Evolutionary conservation across 306 rosid genomes (phyloP), one percentile per base, ranked within the genome.

Genomic region (Corylus avellana): DNA sequence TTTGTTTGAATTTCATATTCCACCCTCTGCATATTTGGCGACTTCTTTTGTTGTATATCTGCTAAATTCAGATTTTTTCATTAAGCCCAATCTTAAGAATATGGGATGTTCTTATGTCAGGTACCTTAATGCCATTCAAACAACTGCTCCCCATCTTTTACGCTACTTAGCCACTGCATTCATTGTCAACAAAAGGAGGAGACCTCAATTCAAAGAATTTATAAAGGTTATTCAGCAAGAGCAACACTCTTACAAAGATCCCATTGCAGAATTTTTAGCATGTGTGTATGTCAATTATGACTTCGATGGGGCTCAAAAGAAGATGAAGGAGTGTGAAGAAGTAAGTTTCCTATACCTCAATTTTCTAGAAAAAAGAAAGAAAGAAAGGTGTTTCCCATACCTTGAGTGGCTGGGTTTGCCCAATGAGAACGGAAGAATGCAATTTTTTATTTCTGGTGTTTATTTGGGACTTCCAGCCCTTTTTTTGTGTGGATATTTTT

Each of bases 241-340:
- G 84, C 99, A 93, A 70, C 84, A 87, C 79, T 91, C 98, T 42
- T 95, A 89, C 50, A 84, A 89, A 73, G 99, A 95, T 62, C 98
- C 99, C 50, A 93, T 95, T 71, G 91, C 98, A 0, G 99, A 95
- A 81, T 95, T 95, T 84, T 82, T 95, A 86, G 94, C 94, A 47
- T 91, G 98, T 75, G 91, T 95, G 39, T 95, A 91, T 78, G 93
- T 95, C 79, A 93, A 91, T 84, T 93, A 92, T 86, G 96, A 95
- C 85, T 95, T 95, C 75, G 98, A 95, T 78, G 97, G 92, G 51
- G 98, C 98, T 44, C 98, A 95, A 77, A 88, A 91, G 91, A 95
- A 95, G 89, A 95, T 95, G 98, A 90, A 82, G 79, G 98, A 93
- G 85, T 95, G 99, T 73, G 98, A 92, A 90, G 97, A 95, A 80